phyloP scores from a whole-genome alignment of 257 asterid species.

The Mentha longifolia region DNA sequence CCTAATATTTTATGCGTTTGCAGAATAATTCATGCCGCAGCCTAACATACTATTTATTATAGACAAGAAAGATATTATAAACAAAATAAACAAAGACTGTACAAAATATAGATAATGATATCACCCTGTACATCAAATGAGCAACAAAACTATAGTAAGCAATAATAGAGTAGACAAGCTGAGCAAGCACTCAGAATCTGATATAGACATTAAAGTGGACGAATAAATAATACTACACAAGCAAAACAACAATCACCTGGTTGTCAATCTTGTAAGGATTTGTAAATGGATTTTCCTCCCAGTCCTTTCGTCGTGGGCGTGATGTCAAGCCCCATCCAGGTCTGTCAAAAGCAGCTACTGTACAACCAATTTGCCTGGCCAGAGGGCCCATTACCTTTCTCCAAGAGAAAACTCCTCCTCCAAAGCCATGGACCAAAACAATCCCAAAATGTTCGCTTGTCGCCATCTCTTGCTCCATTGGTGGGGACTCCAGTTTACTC shows the following conservation, averaged over 20 bases:
- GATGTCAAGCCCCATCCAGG: slow-evolving; percentile 99
- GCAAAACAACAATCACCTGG: slow-evolving; percentile 58
- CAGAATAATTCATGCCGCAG: not conserved
- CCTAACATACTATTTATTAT: too few species aligned
- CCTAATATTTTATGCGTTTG: not conserved
- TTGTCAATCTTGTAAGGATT: slow-evolving; percentile 86
- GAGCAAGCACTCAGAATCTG: slow-evolving; percentile 18
- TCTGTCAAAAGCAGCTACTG: slow-evolving; percentile 89
- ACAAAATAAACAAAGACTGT: too few species aligned
- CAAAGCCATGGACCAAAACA: slow-evolving; percentile 96
- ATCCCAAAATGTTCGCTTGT: slow-evolving; percentile 70
- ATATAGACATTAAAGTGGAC: not conserved
- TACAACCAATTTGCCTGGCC: slow-evolving; percentile 78
- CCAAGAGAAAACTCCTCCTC: slow-evolving; percentile 97
- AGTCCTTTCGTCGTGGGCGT: slow-evolving; percentile 80
- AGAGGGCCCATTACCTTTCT: slow-evolving; percentile 76
- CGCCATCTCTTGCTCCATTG: slow-evolving; percentile 45
- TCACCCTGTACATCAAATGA: too few species aligned
- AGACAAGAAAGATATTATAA: too few species aligned
- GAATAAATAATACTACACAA: too few species aligned
- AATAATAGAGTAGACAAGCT: slow-evolving; percentile 6
- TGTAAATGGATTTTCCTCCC: slow-evolving; percentile 77
- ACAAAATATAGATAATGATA: too few species aligned
- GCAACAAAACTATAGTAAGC: not conserved
- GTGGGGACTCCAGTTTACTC: slow-evolving; percentile 50